Evolutionary conservation across 768 basidiomycete species (phyloP).

Genomic region (Coprinopsis marcescibilis): DNA sequence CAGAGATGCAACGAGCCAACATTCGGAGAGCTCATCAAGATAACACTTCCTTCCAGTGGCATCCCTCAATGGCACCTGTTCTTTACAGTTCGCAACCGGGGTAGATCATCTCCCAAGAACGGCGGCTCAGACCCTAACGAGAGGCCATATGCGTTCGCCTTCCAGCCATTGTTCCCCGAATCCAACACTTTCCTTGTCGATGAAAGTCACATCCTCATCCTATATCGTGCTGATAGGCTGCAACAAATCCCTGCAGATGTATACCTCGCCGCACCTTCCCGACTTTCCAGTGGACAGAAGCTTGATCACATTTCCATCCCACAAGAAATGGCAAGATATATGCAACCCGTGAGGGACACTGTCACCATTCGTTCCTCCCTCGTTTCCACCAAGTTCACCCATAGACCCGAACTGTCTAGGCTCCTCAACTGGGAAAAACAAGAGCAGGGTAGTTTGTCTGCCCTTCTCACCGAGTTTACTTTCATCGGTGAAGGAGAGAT

Average conservation of each 20-base stretch:
- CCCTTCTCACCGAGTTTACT: conserved; percentile 76
- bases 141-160: conserved; percentile 87
- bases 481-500: conserved; percentile 95
- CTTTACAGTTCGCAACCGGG: conserved; percentile 85
- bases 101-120: conserved; percentile 29
- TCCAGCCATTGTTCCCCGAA: conserved; percentile 80
- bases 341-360: conserved; percentile 70
- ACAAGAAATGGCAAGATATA: conserved; percentile 55
- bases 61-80: conserved; percentile 85
- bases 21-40: conserved; percentile 89
- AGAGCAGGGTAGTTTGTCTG: conserved; percentile 60
- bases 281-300: conserved; percentile 48
- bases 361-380: conserved; percentile 82
- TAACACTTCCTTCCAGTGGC: conserved; percentile 63
- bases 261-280: conserved; percentile 70
- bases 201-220: conserved; percentile 76
- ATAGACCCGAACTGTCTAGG: conserved; percentile 78
- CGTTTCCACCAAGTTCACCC: conserved; percentile 89
- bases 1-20: conserved; percentile 83
- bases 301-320: conserved; percentile 54
- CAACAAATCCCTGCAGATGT: conserved; percentile 53
- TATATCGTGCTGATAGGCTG: conserved; percentile 80
- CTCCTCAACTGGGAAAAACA: conserved; percentile 79
- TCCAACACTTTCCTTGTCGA: conserved; percentile 79
- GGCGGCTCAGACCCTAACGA: conserved; percentile 46